Evolutionary conservation across 306 rosid genomes (phyloP), one percentile per base, ranked within the genome.

Genomic region (Mucuna pruriens): DNA sequence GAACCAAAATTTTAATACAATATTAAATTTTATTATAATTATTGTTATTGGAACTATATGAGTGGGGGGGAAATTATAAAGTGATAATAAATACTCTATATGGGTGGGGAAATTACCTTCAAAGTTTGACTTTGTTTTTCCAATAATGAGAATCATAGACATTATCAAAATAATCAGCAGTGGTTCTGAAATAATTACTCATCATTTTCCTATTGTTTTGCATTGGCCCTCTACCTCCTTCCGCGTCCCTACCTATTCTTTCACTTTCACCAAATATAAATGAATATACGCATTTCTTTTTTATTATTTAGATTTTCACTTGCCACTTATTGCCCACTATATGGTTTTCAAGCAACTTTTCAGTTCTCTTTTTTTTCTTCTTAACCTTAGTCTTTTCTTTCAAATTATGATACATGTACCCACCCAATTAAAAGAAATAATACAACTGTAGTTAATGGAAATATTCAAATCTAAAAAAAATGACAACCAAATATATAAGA

Each of bases 131-230:
- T 74, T 91, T 82, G 87, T 77, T 89, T 87, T 89, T 80, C 89
- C 94, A 86, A 92, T 88, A 87, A 86, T 71, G 91, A 84, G 86
- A 84, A 89, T 89, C 86, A 89, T 84, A 69, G 86, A 75, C 86
- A 89, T 84, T 78, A 85, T 88, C 84, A 89, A 91, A 82, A 87
- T 87, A 91, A 91, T 88, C 89, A 94, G 90, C 42, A 83, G 65
- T 81, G 77, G 87, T 86, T 79, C 69, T 73, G 87, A 88, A 83
- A 94, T 91, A 84, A 94, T 94, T 88, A 90, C 88, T 55, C 92
- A 91, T 94, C 90, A 90, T 92, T 84, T 86, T 92, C 83, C 90
- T 85, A 78, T 87, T 81, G 71, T 82, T 86, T 87, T 86, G 82
- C 88, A 85, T 86, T 86, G 88, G 74, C 82, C 84, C 79, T 86